Evolutionary conservation across 148 eudicot species (phyloP), one percentile per base, ranked within the genome.

Genomic region (Beta vulgaris): DNA sequence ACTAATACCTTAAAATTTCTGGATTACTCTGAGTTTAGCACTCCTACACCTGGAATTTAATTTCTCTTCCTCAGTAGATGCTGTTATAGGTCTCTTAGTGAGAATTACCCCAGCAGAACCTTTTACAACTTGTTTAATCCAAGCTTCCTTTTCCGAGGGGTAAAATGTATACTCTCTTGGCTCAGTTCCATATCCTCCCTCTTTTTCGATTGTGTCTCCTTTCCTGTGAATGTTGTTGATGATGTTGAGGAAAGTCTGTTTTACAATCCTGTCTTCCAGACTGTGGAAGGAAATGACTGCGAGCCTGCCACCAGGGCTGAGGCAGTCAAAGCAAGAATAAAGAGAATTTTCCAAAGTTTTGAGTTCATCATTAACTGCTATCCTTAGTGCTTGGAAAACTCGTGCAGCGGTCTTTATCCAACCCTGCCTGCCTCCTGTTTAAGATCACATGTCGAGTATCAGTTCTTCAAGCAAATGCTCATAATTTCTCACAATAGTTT

Each of bases 311-410:
- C 99, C 94, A 71, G 94, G 90, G 26, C 84, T 81, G 68, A 95
- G 99, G 81, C 87, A 88, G 63, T 89, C 81, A 21, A 87, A 92
- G 81, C 90, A 88, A 68, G 84, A 82, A 73, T 84, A 76, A 25
- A 95, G 85, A 59, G 99, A 87, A 64, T 84, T 85, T 73, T 89
- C 86, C 51, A 95, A 79, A 7, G 86, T 84, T 77, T 83, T 88
- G 81, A 95, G 98, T 77, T 95, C 99, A 69, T 95, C 99, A 63
- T 95, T 95, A 40, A 95, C 99, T 73, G 99, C 99, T 79, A 95
- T 92, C 75, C 99, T 80, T 70, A 95, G 78, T n/a, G 97, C 99
- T 83, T 95, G 99, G 81, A 95, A 92, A n/a, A 95, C 99, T 34
- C 99, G 84, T 63, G 94, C 86, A 14, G 98, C 93, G 14, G 99